phyloP scores from a whole-genome alignment of 2,329 filamentous ascomycete species.

The Epichloe sp. region DNA sequence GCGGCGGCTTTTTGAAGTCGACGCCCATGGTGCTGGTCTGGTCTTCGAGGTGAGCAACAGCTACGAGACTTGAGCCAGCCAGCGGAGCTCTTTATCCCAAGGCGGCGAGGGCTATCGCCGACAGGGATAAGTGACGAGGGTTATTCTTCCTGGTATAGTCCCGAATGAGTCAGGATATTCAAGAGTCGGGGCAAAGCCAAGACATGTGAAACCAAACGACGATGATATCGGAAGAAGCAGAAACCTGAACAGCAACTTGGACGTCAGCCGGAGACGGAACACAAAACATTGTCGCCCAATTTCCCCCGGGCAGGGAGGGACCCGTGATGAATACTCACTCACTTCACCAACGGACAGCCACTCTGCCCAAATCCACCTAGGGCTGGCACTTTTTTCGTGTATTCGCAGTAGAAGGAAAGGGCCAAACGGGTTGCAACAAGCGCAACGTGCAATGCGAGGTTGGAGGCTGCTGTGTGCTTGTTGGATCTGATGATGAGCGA shows the following conservation, averaged over 20 bases:
- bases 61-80: background rate
- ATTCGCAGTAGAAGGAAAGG: background rate
- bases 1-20: constrained; percentile 45
- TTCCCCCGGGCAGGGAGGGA: background rate
- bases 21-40: constrained; percentile 36
- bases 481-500: background rate
- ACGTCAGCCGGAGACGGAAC: constrained; percentile 4
- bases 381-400: background rate
- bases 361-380: background rate
- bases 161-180: constrained; percentile 5
- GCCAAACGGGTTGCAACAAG: background rate
- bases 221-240: constrained; percentile 2
- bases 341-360: background rate
- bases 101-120: background rate
- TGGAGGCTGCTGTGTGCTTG: background rate
- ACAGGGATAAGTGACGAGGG: background rate
- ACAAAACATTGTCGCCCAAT: background rate
- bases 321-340: background rate
- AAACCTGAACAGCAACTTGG: background rate
- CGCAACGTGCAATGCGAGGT: background rate
- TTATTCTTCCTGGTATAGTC: background rate
- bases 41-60: constrained; percentile 2
- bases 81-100: background rate
- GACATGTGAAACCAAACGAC: constrained; percentile 15
- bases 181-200: constrained; percentile 13